A percentile compares a stretch with the other conserved stretches of the same genome.
Conservation (phyloP, 305 asterid genomes). For the Ajuga reptans region DNA sequence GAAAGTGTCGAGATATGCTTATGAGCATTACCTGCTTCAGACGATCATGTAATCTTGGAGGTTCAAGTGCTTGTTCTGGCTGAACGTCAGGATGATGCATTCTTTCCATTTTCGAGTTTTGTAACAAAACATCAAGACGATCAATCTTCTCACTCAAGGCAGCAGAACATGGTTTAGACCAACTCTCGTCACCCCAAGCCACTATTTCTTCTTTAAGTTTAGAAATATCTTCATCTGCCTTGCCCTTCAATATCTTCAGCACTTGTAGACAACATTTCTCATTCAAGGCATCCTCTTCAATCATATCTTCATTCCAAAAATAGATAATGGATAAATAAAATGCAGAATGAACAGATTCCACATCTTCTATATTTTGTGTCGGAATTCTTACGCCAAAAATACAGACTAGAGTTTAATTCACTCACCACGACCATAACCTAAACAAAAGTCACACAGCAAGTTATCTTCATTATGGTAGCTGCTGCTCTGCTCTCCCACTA, state of each 20-base stretch:
- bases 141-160: constrained; percentile 34
- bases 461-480: constrained; percentile 11
- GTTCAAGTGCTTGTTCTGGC: constrained; percentile 25
- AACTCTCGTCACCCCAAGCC: constrained; percentile 34
- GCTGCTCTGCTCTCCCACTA: constrained; percentile 25
- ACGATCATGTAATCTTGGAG: constrained; percentile 33
- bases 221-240: constrained; percentile 45
- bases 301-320: constrained; percentile 34
- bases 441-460: constrained; percentile 25
- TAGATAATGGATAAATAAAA: constrained; percentile 11
- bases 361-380: not conserved
- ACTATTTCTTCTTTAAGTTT: constrained; percentile 47
- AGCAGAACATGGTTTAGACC: constrained; percentile 35
- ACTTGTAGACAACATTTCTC: constrained; percentile 47
- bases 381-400: constrained; percentile 1
- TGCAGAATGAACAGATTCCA: not conserved
- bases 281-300: constrained; percentile 57
- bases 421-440: constrained; percentile 33
- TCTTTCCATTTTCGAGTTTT: constrained; percentile 24
- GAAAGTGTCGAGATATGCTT: not conserved
- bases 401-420: constrained; percentile 1
- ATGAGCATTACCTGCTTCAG: constrained; percentile 37
- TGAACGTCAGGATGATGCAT: constrained; percentile 18
- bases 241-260: constrained; percentile 38
- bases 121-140: constrained; percentile 27